phyloP scores from a whole-genome alignment of 805 yeast species.

The Nakazawaea ambrosiae region DNA sequence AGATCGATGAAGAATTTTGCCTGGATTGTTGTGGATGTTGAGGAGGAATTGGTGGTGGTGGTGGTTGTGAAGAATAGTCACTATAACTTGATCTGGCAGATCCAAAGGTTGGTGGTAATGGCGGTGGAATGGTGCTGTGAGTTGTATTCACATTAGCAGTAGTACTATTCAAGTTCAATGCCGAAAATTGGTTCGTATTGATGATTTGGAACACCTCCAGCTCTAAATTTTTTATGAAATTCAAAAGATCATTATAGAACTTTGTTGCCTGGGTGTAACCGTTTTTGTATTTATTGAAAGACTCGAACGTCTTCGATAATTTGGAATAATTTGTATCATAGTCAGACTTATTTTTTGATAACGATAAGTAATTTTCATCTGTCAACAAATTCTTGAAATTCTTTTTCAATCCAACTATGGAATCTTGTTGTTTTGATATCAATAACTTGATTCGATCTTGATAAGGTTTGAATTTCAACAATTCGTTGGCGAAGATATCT shows the following conservation, averaged over 20 bases:
- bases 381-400: conserved; percentile 34
- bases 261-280: conserved; percentile 57
- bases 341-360: conserved; percentile 31
- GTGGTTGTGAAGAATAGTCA: too few species aligned
- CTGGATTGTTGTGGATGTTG: conserved; percentile 16
- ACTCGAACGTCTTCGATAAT: conserved; percentile 41
- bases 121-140: conserved; percentile 3
- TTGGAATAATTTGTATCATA: conserved; percentile 31
- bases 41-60: conserved; percentile 18
- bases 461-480: conserved; percentile 68
- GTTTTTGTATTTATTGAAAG: conserved; percentile 49
- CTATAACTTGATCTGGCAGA: too few species aligned
- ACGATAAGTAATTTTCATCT: conserved; percentile 34
- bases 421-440: conserved; percentile 52
- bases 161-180: conserved; percentile 14
- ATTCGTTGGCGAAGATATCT: conserved; percentile 57
- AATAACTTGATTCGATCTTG: conserved; percentile 62
- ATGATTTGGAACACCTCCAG: conserved; percentile 22
- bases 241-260: conserved; percentile 51
- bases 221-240: conserved; percentile 24
- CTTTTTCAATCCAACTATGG: conserved; percentile 36
- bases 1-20: conserved; percentile 18
- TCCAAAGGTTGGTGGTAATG: too few species aligned
- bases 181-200: conserved; percentile 7
- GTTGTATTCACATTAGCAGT: conserved; percentile 2